phyloP scores from a whole-genome alignment of 768 basidiomycete species.

The Macrolepiota dolichaula region DNA sequence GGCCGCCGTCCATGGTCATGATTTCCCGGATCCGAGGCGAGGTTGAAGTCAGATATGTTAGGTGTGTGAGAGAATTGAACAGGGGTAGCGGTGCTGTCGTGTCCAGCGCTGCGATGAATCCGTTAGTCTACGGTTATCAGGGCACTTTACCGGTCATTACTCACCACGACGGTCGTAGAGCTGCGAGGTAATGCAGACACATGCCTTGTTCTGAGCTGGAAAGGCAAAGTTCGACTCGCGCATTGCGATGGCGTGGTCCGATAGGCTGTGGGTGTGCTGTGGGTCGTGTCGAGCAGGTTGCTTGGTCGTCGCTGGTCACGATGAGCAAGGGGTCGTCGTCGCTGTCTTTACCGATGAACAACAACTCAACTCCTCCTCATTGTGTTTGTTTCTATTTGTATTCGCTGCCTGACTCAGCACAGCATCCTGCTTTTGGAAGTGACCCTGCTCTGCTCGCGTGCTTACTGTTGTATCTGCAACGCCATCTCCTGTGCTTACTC shows the following conservation, averaged over 20 bases:
- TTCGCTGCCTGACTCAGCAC: conserved; percentile 8
- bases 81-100: conserved; percentile 43
- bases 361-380: neutral
- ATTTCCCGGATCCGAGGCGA: conserved; percentile 98
- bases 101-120: conserved; percentile 41
- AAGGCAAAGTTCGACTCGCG: conserved; percentile 95
- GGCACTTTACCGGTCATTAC: conserved; percentile 21
- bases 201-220: conserved; percentile 92
- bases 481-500: too few relatives aligned
- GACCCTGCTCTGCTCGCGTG: neutral
- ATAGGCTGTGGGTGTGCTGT: neutral
- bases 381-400: conserved; percentile 1
- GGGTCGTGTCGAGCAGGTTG: neutral
- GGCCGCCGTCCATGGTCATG: conserved; percentile 95
- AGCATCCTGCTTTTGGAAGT: neutral
- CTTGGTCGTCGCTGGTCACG: neutral
- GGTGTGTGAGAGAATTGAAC: conserved; percentile 92
- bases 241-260: conserved; percentile 42
- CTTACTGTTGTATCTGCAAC: neutral
- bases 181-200: conserved; percentile 91
- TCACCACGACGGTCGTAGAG: conserved; percentile 92
- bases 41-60: conserved; percentile 94
- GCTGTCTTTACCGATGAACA: conserved; percentile 7
- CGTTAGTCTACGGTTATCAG: conserved; percentile 2
- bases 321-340: neutral